phyloP scores from a whole-genome alignment of 371 early-diverging fungal species.

The Massospora cicadina region DNA sequence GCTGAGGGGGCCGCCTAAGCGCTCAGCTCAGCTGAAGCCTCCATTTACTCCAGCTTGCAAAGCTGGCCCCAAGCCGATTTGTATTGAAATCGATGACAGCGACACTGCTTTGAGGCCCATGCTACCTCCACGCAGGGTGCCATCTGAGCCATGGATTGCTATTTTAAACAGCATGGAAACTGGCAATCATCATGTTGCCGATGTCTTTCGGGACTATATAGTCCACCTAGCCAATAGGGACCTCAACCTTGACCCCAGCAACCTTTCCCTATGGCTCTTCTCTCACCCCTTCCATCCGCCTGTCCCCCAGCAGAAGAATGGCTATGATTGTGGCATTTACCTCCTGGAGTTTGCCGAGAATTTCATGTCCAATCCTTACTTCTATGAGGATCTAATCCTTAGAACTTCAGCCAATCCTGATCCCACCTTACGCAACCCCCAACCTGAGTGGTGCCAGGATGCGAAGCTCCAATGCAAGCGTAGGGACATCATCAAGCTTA shows the following conservation, averaged over 20 bases:
- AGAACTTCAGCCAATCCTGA: background rate
- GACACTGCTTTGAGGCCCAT: background rate
- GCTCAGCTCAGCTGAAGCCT: background rate
- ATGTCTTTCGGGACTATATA: background rate
- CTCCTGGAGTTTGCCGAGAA: background rate
- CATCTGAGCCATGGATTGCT: background rate
- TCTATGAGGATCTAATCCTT: background rate
- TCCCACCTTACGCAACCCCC: background rate
- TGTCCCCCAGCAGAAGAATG: background rate
- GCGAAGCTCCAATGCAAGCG: background rate
- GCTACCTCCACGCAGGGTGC: too few relatives aligned
- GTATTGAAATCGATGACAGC: background rate
- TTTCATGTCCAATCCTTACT: background rate
- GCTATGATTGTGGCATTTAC: background rate
- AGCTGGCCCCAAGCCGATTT: background rate
- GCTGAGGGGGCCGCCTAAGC: too few relatives aligned
- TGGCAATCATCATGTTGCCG: background rate
- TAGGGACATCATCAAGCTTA: background rate
- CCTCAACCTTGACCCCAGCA: background rate
- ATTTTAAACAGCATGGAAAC: background rate
- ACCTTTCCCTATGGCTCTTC: background rate
- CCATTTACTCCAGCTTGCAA: background rate
- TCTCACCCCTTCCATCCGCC: background rate
- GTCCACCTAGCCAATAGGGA: background rate
- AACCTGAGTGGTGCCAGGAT: background rate